phyloP scores from a whole-genome alignment of 2,329 filamentous ascomycete species.

The Cladosporium sp. region DNA sequence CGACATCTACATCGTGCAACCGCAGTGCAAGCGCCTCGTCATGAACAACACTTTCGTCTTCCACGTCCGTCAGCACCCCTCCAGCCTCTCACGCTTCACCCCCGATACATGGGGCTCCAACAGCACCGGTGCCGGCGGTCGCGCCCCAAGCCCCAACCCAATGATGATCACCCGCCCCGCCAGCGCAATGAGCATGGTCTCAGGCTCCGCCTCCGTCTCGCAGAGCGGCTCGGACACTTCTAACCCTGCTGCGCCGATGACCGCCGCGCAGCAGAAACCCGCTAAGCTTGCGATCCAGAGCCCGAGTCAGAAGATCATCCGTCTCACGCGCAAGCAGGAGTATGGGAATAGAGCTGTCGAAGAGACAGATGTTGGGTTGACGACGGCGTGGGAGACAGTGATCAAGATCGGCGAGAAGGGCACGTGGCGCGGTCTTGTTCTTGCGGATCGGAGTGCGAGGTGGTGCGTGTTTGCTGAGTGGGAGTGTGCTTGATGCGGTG shows the following conservation, averaged over 20 bases:
- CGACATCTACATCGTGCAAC: conserved; percentile 94
- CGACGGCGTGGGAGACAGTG: conserved; percentile 82
- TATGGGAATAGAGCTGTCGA: conserved; percentile 53
- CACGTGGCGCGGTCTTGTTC: conserved; percentile 76
- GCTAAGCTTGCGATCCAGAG: conserved; percentile 95
- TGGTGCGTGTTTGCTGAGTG: conserved; percentile 95
- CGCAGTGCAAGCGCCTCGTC: conserved; percentile 83
- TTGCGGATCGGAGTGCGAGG: conserved; percentile 78
- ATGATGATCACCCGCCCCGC: conserved; percentile 51
- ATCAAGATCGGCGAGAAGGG: conserved; percentile 86
- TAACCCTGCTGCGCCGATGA: conserved; percentile 54
- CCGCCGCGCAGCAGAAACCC: conserved; percentile 66
- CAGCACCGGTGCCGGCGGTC: conserved; percentile 32
- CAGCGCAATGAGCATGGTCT: conserved; percentile 63
- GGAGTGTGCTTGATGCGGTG: conserved; percentile 57
- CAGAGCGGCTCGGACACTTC: conserved; percentile 55
- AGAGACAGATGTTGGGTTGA: conserved; percentile 60
- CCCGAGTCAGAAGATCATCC: conserved; percentile 89
- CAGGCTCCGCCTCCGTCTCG: conserved; percentile 53
- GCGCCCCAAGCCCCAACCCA: conserved; percentile 52
- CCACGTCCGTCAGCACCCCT: conserved; percentile 87
- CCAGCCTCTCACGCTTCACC: conserved; percentile 51
- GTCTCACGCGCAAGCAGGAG: conserved; percentile 74
- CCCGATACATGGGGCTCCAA: conserved; percentile 40
- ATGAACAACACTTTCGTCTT: conserved; percentile 99